A percentile compares a stretch with the other conserved stretches of the same genome.
Conservation (phyloP, 2,329 filamentous ascomycete species). For the Trichoderma harzianum region DNA sequence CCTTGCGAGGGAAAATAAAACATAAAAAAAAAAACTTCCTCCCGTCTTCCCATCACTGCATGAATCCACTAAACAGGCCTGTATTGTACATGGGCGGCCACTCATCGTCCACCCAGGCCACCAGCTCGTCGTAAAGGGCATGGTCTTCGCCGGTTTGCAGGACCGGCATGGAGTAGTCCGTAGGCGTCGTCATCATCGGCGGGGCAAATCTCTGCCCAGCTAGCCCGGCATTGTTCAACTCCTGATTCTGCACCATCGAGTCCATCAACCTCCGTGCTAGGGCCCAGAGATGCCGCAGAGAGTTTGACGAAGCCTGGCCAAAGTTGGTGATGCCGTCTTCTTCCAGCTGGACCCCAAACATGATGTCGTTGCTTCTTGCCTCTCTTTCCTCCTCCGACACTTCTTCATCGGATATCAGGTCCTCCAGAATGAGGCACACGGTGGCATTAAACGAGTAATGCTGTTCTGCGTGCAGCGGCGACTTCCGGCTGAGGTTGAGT, state of each 20-base stretch:
- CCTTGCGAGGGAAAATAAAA: background rate
- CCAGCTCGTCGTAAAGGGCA: slow-evolving; percentile 35
- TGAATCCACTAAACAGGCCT: slow-evolving; percentile 22
- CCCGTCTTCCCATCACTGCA: background rate
- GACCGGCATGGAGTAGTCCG: slow-evolving; percentile 25
- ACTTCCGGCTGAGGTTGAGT: slow-evolving; percentile 34
- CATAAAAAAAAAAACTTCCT: background rate
- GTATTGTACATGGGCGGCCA: slow-evolving; percentile 34
- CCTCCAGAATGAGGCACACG: slow-evolving; percentile 45
- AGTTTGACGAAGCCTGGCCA: slow-evolving; percentile 30
- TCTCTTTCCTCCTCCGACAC: slow-evolving; percentile 24
- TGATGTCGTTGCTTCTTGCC: slow-evolving; percentile 31
- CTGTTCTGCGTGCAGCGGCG: slow-evolving; percentile 43
- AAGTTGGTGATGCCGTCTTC: slow-evolving; percentile 35
- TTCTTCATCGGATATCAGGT: slow-evolving; percentile 36
- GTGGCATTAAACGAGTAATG: slow-evolving; percentile 51
- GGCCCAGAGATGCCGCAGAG: slow-evolving; percentile 37
- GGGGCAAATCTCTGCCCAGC: slow-evolving; percentile 23
- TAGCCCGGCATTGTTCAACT: slow-evolving; percentile 19
- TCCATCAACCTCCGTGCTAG: slow-evolving; percentile 36
- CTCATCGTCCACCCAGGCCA: slow-evolving; percentile 38
- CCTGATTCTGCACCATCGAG: slow-evolving; percentile 20
- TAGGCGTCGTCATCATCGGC: slow-evolving; percentile 27
- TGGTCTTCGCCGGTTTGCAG: slow-evolving; percentile 32
- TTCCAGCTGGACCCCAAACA: slow-evolving; percentile 42